Base-by-base conservation (phyloP, 2,329 filamentous ascomycete species). In the Fusarium camptoceras region DNA sequence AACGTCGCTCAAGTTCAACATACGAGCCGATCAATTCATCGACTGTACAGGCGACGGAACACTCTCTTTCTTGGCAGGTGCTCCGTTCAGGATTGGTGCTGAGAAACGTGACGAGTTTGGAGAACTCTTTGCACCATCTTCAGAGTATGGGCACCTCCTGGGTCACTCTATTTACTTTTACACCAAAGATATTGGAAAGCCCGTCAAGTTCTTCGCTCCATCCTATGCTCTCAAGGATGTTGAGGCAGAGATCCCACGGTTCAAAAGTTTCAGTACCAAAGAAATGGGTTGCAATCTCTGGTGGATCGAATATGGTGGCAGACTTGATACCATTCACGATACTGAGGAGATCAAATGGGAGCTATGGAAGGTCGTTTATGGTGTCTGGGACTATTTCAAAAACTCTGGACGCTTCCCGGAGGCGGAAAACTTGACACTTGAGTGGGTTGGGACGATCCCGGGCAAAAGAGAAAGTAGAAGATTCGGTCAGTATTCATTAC, bases 361-460 rank as follows among this genome's bases (percentile, higher is more conserved):
- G 18, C 27, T 64, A 3, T 64, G 62, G 62, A 64, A 59, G 6
- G 62, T 64, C 12, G 60, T 64, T 4, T 64, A 64, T 11, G 62
- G 60, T 11, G 62, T 64, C 8, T 64, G 62, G 62, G 59, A 64
- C 10, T 64, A 64, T 12, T 64, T 64, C 3, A 64, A 64, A n/a
- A 64, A 64, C 3, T 64, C 62, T 7, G 59, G 59, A 1, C 43
- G 46, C 2, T 64, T 64, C 3, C 62, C 62, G 0, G 62, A 64
- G 15, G 62, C 62, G 0, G 60, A 64, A 8, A 64, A 47, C 6
- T 3, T 64, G 22, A 64, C 62, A 12, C 62, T 64, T 18, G 62
- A 64, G 14, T 64, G 62, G 62, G 59, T 64, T 15, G 62, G 62
- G 0, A 64, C 62, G 1, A 59, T 64, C 20, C 59, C 62, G 0